phyloP scores from a whole-genome alignment of 768 basidiomycete species.

The Lyophyllum decastes region DNA sequence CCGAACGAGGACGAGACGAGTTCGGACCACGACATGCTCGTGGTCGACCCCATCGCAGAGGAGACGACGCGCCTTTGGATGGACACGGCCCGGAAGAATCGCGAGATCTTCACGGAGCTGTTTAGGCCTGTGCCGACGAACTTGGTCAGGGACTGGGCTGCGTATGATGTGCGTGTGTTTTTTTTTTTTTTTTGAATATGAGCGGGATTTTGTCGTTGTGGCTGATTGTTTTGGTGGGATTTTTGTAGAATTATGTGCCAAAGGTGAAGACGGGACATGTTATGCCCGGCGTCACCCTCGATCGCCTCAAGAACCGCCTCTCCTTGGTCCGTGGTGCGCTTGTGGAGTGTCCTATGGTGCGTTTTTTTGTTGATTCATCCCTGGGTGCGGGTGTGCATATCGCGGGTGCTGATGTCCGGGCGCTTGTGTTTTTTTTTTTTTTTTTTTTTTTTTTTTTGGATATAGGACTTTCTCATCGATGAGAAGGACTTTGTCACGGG shows the following conservation, averaged over 20 bases:
- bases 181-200: not conserved
- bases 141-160: constrained; percentile 73
- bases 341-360: constrained; percentile 76
- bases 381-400: not conserved
- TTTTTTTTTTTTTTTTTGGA: constrained; percentile 1
- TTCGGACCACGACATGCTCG: constrained; percentile 57
- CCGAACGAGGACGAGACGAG: constrained; percentile 68
- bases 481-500: constrained; percentile 71
- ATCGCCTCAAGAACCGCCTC: constrained; percentile 76
- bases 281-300: constrained; percentile 62
- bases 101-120: constrained; percentile 83
- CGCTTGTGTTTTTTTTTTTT: too few species aligned
- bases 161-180: constrained; percentile 63
- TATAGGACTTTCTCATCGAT: constrained; percentile 83
- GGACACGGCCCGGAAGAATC: constrained; percentile 74
- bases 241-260: constrained; percentile 66
- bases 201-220: not conserved
- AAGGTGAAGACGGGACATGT: constrained; percentile 84
- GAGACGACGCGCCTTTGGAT: constrained; percentile 60
- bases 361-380: constrained; percentile 20
- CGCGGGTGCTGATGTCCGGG: not conserved
- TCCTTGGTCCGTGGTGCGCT: constrained; percentile 66
- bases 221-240: not conserved
- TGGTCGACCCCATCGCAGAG: constrained; percentile 80
- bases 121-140: constrained; percentile 90